A percentile compares a stretch with the other conserved stretches of the same genome.
phyloP scores from a whole-genome alignment of 306 rosid genomes.

The Fragaria nilgerrensis region DNA sequence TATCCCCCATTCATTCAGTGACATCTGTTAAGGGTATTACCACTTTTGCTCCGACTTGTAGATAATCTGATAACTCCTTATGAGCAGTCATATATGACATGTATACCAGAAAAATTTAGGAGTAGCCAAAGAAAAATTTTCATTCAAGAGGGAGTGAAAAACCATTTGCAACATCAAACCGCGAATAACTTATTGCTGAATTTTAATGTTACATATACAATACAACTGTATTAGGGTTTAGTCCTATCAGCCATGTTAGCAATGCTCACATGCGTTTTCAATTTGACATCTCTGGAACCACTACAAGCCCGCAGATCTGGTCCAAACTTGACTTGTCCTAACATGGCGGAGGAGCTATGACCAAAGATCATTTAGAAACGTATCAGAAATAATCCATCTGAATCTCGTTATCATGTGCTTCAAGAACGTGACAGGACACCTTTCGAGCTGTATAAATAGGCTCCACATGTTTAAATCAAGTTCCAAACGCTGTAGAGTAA shows the following conservation, averaged over 20 bases:
- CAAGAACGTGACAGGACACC: constrained; percentile 74
- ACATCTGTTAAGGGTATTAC: neutral
- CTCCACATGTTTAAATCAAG: constrained; percentile 13
- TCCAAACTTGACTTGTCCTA: neutral
- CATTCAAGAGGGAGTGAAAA: too few relatives aligned
- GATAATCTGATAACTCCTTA: neutral
- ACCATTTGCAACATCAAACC: neutral
- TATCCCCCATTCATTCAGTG: neutral
- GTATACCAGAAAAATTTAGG: neutral
- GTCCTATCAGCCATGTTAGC: neutral
- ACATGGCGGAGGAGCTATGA: neutral
- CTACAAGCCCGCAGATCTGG: neutral
- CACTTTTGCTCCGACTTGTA: neutral
- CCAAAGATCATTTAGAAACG: neutral
- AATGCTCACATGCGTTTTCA: constrained; percentile 10
- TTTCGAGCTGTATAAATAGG: constrained; percentile 67
- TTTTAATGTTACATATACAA: neutral
- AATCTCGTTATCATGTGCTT: constrained; percentile 4
- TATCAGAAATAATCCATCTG: neutral
- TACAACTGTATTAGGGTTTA: neutral
- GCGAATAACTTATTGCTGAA: neutral
- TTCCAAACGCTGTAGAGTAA: constrained; percentile 9
- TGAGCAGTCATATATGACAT: neutral
- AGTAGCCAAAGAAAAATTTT: neutral
- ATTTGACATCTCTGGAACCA: constrained; percentile 5